phyloP scores from a whole-genome alignment of 108 stramenopile genomes.

The Schizochytrium sp. region DNA sequence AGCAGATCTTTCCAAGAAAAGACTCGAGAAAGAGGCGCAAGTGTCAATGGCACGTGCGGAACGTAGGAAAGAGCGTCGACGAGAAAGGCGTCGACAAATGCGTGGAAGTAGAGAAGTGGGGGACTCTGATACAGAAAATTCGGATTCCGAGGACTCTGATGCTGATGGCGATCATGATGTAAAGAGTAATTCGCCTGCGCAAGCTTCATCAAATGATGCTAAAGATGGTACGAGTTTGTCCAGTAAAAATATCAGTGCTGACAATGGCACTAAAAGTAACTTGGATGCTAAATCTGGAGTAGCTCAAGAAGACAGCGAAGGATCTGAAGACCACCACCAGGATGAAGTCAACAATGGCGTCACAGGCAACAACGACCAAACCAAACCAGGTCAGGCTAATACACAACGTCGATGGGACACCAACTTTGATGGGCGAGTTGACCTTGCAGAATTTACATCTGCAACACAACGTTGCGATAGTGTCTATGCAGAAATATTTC shows the following conservation, averaged over 20 bases:
- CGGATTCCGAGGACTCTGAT: background rate
- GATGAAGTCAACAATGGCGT: background rate
- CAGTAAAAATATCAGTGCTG: no score
- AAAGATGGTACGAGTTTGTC: no score
- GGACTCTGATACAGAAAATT: background rate
- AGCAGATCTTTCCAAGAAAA: background rate
- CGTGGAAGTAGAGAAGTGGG: background rate
- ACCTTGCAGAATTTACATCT: slow-evolving; percentile 54
- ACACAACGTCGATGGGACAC: slow-evolving; percentile 14
- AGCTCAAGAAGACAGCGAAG: background rate
- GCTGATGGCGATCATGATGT: background rate
- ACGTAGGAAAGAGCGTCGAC: background rate
- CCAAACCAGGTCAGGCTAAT: background rate
- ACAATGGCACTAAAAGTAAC: no score
- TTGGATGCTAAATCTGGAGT: no score
- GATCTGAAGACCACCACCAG: background rate
- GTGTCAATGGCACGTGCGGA: background rate
- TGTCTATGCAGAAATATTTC: slow-evolving; percentile 35
- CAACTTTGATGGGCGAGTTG: slow-evolving; percentile 34
- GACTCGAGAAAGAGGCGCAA: background rate
- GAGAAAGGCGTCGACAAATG: slow-evolving; percentile 26
- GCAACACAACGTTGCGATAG: slow-evolving; percentile 47
- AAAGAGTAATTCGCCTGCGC: no score
- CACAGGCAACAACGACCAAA: background rate
- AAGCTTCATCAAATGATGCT: no score